Evolutionary conservation across 108 stramenopile species (phyloP).

Genomic region (Cyclotella atomus): DNA sequence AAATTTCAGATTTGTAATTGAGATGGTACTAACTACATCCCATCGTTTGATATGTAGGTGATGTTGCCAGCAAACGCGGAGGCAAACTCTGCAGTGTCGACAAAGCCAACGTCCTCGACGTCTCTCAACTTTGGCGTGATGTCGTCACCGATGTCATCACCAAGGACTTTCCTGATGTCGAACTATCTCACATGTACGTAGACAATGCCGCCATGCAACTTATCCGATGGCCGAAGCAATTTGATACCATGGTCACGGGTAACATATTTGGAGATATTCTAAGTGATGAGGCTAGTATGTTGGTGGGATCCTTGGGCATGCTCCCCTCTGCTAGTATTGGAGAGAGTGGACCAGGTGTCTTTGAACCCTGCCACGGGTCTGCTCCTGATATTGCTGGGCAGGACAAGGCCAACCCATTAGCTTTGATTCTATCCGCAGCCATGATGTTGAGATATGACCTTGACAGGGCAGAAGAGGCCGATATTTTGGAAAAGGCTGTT

Average conservation of each 20-base stretch:
- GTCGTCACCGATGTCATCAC: constrained; percentile 91
- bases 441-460: constrained; percentile 98
- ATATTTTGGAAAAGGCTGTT: constrained; percentile 87
- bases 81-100: constrained; percentile 96
- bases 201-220: constrained; percentile 99
- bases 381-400: constrained; percentile 98
- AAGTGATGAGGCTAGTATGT: constrained; percentile 97
- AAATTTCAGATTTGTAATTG: background rate
- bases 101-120: constrained; percentile 99
- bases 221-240: constrained; percentile 97
- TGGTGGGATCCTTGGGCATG: constrained; percentile 98
- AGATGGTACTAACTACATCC: background rate
- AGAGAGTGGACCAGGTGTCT: constrained; percentile 96
- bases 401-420: constrained; percentile 97
- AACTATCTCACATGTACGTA: constrained; percentile 97
- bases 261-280: constrained; percentile 99
- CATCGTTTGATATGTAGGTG: constrained; percentile 45
- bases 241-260: constrained; percentile 97
- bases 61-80: constrained; percentile 92
- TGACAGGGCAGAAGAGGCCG: constrained; percentile 88
- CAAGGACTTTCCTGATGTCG: constrained; percentile 90
- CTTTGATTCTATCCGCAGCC: constrained; percentile 97
- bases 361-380: constrained; percentile 98
- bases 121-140: constrained; percentile 96
- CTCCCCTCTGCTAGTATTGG: constrained; percentile 97